phyloP scores from a whole-genome alignment of 176 grass and related monocot species.

The Luzula sylvatica region DNA sequence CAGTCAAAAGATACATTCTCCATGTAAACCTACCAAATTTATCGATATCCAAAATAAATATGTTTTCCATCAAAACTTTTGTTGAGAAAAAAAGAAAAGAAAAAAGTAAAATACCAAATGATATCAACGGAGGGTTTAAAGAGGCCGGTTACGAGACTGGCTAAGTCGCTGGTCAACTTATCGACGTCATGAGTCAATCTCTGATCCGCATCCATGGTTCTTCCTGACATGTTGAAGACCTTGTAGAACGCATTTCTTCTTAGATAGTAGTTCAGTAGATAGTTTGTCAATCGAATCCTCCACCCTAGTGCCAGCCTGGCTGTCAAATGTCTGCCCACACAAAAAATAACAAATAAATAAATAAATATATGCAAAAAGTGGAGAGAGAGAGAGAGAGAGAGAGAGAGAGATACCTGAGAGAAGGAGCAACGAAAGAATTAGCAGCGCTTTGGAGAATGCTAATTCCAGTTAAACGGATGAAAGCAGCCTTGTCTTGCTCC shows the following conservation, averaged over 20 bases:
- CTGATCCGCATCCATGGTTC: constrained; percentile 90
- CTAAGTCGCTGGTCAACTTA: constrained; percentile 91
- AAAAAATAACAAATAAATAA: constrained; percentile 25
- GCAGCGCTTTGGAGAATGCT: constrained; percentile 95
- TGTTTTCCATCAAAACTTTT: background rate
- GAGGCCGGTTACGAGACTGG: constrained; percentile 94
- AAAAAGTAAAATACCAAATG: constrained; percentile 50
- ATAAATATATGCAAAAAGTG: constrained; percentile 3
- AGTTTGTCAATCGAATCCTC: constrained; percentile 82
- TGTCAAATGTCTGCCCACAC: constrained; percentile 60
- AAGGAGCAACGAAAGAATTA: constrained; percentile 92
- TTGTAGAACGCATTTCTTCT: constrained; percentile 98
- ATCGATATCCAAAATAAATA: constrained; percentile 4
- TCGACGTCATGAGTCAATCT: constrained; percentile 88
- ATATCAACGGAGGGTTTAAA: constrained; percentile 95
- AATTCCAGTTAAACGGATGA: constrained; percentile 77
- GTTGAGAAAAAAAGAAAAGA: background rate
- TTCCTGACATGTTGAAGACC: constrained; percentile 87
- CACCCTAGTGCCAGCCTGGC: constrained; percentile 93
- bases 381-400: background rate
- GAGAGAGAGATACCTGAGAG: constrained; percentile 45
- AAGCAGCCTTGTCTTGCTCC: constrained; percentile 90
- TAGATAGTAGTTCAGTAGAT: constrained; percentile 83
- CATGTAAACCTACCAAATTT: constrained; percentile 88
- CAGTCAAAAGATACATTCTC: constrained; percentile 97